phyloP scores from a whole-genome alignment of 106 monocot species.

The Dendrobium nobile region DNA sequence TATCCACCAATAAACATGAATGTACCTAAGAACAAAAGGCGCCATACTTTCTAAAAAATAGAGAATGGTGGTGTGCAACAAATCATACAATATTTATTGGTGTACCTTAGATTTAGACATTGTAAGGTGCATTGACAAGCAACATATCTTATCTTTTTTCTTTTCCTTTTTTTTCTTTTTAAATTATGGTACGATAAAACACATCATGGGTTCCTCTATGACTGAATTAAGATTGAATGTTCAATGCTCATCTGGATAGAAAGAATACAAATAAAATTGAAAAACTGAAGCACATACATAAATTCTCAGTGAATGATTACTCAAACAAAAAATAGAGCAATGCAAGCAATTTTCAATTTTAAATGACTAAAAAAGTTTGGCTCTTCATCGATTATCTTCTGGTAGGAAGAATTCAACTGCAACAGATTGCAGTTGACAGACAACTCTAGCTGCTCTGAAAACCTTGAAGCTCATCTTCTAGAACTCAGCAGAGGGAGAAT shows the following conservation, averaged over 20 bases:
- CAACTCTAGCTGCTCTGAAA: too few species aligned
- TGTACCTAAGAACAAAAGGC: background rate
- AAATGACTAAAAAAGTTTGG: too few species aligned
- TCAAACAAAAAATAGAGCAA: too few species aligned
- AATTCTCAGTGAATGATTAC: too few species aligned
- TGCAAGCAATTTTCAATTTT: too few species aligned
- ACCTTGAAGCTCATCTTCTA: too few species aligned
- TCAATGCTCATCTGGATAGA: background rate
- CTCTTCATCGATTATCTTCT: too few species aligned
- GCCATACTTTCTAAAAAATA: too few species aligned
- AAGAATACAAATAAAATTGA: background rate
- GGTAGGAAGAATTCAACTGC: too few species aligned
- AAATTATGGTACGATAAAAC: background rate
- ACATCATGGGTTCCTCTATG: background rate
- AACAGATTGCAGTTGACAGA: background rate
- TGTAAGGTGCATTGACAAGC: background rate
- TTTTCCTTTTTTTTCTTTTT: too few species aligned
- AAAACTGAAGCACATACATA: background rate
- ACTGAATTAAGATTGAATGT: background rate
- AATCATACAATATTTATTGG: background rate
- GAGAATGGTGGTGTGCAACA: background rate
- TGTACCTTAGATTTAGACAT: background rate
- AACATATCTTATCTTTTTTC: background rate
- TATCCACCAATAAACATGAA: background rate
- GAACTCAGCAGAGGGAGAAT: too few species aligned